These are phyloP conservation scores for Sphagnum contortum DNA, from an alignment of 225 moss, liverwort and hornwort genomes.

Conservation along the genomic window DNA sequence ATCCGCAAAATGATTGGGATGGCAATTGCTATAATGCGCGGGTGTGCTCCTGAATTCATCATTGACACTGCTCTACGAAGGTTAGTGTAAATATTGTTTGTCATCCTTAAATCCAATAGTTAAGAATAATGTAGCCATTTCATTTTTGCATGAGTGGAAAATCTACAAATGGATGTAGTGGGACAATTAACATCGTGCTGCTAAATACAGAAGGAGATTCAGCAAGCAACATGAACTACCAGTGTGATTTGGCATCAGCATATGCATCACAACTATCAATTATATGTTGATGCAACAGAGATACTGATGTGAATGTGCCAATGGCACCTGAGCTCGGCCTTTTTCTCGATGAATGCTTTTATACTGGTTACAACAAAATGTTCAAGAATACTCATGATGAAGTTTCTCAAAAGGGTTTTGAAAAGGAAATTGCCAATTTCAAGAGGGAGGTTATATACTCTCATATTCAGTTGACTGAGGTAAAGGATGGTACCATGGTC, in stretches of 20 bases:
- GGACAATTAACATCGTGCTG: too few relatives aligned
- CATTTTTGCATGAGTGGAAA: too few relatives aligned
- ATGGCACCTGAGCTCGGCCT: conserved; percentile 93
- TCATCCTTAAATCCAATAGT: neutral
- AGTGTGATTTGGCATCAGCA: too few relatives aligned
- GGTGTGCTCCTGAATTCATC: conserved; percentile 58
- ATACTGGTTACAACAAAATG: conserved; percentile 58
- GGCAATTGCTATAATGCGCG: conserved; percentile 88
- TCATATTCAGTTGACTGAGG: conserved; percentile 62
- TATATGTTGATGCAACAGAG: conserved; percentile 21
- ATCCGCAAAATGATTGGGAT: conserved; percentile 98
- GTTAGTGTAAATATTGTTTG: conserved; percentile 17
- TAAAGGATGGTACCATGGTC: conserved; percentile 64
- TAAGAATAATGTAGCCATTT: neutral
- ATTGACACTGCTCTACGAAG: conserved; percentile 63
- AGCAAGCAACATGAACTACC: too few relatives aligned
- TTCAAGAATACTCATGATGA: conserved; percentile 59
- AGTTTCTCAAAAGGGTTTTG: conserved; percentile 41
- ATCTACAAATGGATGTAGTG: too few relatives aligned
- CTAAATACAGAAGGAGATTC: too few relatives aligned
- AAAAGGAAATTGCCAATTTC: conserved; percentile 42
- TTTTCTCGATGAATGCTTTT: conserved; percentile 80
- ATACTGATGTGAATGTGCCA: conserved; percentile 65
- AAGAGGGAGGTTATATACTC: conserved; percentile 74
- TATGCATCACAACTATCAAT: too few relatives aligned